Percentiles rank a stretch among this genome's conserved stretches.
Evolutionary conservation across 2,329 filamentous ascomycete genomes (phyloP).

Genomic region (Colletotrichum musicola): DNA sequence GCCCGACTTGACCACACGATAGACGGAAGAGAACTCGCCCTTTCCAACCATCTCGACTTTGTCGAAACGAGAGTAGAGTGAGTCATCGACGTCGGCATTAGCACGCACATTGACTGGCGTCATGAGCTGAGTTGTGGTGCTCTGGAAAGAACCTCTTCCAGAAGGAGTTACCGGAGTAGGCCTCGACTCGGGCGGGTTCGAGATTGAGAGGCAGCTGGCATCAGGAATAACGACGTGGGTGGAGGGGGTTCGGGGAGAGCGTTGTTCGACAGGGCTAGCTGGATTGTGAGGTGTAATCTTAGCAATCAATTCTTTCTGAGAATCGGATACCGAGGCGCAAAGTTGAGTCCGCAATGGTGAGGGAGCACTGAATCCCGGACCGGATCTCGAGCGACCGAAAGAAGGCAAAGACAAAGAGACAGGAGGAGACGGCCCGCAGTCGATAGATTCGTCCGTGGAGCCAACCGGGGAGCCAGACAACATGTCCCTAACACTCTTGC

Average conservation of each 20-base stretch:
- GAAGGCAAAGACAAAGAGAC: conserved; percentile 54
- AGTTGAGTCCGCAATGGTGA: conserved; percentile 49
- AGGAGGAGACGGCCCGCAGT: conserved; percentile 50
- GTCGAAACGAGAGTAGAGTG: conserved; percentile 80
- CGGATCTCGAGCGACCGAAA: conserved; percentile 49
- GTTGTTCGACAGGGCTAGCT: conserved; percentile 73
- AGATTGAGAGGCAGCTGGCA: conserved; percentile 86
- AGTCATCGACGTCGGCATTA: conserved; percentile 78
- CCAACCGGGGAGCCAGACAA: conserved; percentile 35
- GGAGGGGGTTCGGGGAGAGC: conserved; percentile 82
- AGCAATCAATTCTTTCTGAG: conserved; percentile 60
- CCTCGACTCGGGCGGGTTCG: conserved; percentile 64
- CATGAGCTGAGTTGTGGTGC: conserved; percentile 67
- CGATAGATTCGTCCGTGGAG: conserved; percentile 48
- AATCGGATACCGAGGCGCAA: conserved; percentile 45
- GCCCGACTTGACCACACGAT: conserved; percentile 72
- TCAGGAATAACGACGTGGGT: conserved; percentile 82
- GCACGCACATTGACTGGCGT: conserved; percentile 78
- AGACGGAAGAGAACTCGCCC: conserved; percentile 95
- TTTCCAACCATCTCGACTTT: conserved; percentile 84
- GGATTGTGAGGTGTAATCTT: conserved; percentile 63
- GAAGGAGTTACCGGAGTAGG: conserved; percentile 80
- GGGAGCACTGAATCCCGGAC: conserved; percentile 49
- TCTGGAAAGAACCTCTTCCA: conserved; percentile 62
- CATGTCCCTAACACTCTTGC: conserved; percentile 8